Percentiles rank a stretch among this genome's conserved stretches.
These are phyloP conservation scores for Xylariaceae sp. DNA, from an alignment of 2,329 filamentous ascomycete species.

Conservation along the genomic window DNA sequence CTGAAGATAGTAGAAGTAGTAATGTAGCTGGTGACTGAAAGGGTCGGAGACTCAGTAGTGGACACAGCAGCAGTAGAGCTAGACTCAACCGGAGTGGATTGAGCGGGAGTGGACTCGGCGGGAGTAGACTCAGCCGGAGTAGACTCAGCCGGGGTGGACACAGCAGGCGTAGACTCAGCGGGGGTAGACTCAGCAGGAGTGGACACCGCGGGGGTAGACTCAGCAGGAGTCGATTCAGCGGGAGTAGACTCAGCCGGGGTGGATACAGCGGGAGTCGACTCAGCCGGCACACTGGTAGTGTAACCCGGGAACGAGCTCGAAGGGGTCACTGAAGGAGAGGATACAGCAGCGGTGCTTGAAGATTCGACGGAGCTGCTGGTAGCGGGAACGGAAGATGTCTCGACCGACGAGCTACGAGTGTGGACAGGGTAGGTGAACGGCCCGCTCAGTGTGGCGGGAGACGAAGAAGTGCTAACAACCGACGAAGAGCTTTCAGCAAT, in stretches of 20 bases:
- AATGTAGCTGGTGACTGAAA: conserved; percentile 47
- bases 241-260: conserved; percentile 17
- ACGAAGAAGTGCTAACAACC: conserved; percentile 33
- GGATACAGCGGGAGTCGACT: conserved; percentile 19
- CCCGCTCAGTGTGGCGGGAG: conserved; percentile 12
- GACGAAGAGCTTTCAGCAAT: neutral
- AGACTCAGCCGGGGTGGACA: conserved; percentile 10
- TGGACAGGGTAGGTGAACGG: conserved; percentile 9
- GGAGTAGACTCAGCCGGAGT: conserved; percentile 22
- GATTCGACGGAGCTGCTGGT: conserved; percentile 15
- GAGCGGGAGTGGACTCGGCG: conserved; percentile 24
- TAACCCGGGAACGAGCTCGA: conserved; percentile 16
- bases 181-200: conserved; percentile 14
- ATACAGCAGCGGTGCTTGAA: conserved; percentile 16
- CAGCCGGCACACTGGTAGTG: conserved; percentile 22
- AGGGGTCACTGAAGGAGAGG: conserved; percentile 8
- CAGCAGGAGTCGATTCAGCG: conserved; percentile 17
- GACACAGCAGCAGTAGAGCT: conserved; percentile 32
- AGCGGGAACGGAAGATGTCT: conserved; percentile 9
- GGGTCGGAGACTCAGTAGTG: conserved; percentile 25
- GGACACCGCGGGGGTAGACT: too few species aligned
- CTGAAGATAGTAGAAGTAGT: conserved; percentile 58
- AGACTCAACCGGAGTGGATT: conserved; percentile 9
- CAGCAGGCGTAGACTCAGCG: conserved; percentile 7
- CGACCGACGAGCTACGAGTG: neutral